Base-by-base conservation (phyloP, 2,329 filamentous ascomycete species). In the Periconia sp. region DNA sequence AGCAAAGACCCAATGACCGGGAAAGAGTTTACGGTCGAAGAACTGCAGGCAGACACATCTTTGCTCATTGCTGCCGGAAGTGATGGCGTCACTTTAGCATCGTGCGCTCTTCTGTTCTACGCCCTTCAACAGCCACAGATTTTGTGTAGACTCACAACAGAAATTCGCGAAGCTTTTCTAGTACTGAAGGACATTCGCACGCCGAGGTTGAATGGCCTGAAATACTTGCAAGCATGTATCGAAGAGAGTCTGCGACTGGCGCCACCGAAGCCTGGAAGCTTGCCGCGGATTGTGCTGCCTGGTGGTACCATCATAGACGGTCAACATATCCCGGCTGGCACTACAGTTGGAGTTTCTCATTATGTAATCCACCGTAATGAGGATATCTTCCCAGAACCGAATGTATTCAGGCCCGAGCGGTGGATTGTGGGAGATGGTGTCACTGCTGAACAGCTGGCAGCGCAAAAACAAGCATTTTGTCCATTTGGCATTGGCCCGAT, bases 1-100 rank as follows among this genome's bases (percentile, higher is more conserved):
- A 65, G 71, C 41, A 65, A 67, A 50, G 64, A 78, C 57, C 56
- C 72, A 37, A 70, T 70, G 4, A 60, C 67, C 43, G 34, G 62
- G 22, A 40, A 36, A 17, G 58, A 67, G 23, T 59, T 69, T 55
- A 46, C 57, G 28, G 36, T 51, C 40, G 54, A 60, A 24, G 71
- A 75, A 31, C 48, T 77, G 10, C 69, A 65, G 51, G 43, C 45
- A 4, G 54, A 57, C 28, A 36, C 52, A 16, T 43, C 32, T 16
- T 32, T 57, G 4, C 40, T 57, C 7, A 43, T 52, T 7, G 38
- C 52, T 32, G 52, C 52, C 6, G 52, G 54, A 8, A 37, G 47
- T n/a, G 50, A 56, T 37, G 56, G 44, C 4, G 46, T 50, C 7
- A 24, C 50, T 4, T 42, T 37, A 57, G 44, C 4, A 48, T 50